Conservation (phyloP, 208 protist species). For the Leishmania tropica region DNA sequence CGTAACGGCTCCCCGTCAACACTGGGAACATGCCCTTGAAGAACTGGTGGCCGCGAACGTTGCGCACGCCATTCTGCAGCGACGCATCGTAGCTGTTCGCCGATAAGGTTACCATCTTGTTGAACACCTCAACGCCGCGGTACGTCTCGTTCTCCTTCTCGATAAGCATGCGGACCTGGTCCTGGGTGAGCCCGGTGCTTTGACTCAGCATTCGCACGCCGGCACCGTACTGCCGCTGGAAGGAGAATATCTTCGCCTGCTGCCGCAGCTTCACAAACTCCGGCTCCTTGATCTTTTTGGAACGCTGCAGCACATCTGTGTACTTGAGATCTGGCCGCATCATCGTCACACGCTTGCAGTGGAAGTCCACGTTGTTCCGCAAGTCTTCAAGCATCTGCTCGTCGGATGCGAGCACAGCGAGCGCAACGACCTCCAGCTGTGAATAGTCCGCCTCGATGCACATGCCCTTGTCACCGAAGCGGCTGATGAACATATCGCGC, state of each 20-base stretch:
- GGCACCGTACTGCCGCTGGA: slow-evolving; percentile 94
- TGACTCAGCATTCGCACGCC: slow-evolving; percentile 92
- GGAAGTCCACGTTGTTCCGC: slow-evolving; percentile 90
- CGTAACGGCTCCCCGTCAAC: slow-evolving; percentile 88
- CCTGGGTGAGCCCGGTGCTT: slow-evolving; percentile 89
- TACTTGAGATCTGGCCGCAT: slow-evolving; percentile 93
- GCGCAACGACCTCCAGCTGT: slow-evolving; percentile 91
- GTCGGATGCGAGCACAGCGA: slow-evolving; percentile 90
- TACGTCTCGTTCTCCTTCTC: slow-evolving; percentile 93
- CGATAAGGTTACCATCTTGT: slow-evolving; percentile 89
- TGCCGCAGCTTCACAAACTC: slow-evolving; percentile 93
- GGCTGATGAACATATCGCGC: slow-evolving; percentile 91
- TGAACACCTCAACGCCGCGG: slow-evolving; percentile 88
- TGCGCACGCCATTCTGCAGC: slow-evolving; percentile 84
- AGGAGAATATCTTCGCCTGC: slow-evolving; percentile 95
- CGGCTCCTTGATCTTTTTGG: slow-evolving; percentile 93
- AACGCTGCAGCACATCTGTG: slow-evolving; percentile 83
- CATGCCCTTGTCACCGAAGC: slow-evolving; percentile 87
- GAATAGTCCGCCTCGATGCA: slow-evolving; percentile 94
- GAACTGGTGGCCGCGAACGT: slow-evolving; percentile 88
- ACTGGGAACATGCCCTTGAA: slow-evolving; percentile 94
- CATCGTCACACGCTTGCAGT: slow-evolving; percentile 94
- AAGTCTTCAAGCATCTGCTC: slow-evolving; percentile 92
- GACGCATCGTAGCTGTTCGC: slow-evolving; percentile 90
- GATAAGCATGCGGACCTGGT: slow-evolving; percentile 92